phyloP scores from a whole-genome alignment of 306 rosid genomes.

The Inga laurina region DNA sequence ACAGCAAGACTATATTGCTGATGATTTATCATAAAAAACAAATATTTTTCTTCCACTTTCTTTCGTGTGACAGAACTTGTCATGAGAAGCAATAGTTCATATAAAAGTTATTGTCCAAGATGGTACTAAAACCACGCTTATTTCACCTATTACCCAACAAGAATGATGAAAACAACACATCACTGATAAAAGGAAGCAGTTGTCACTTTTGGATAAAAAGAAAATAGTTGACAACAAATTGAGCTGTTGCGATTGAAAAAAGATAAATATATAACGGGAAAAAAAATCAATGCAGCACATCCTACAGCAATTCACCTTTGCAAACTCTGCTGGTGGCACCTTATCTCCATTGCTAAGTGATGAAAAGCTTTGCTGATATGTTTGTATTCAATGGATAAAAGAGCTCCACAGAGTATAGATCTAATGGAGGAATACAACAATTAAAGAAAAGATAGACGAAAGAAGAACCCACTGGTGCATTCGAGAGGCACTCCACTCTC shows the following conservation, averaged over 20 bases:
- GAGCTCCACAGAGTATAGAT: too few relatives aligned
- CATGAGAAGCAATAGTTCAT: neutral
- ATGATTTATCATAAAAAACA: too few relatives aligned
- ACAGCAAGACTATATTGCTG: too few relatives aligned
- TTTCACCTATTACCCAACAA: slow-evolving; percentile 5
- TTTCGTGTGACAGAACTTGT: too few relatives aligned
- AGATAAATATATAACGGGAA: neutral
- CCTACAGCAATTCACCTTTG: slow-evolving; percentile 57
- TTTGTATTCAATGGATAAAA: too few relatives aligned
- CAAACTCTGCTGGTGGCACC: slow-evolving; percentile 95
- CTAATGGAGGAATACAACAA: too few relatives aligned
- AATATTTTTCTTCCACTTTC: too few relatives aligned
- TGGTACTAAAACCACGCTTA: neutral
- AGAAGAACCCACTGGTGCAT: too few relatives aligned
- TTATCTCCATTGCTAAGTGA: slow-evolving; percentile 87
- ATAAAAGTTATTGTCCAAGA: neutral
- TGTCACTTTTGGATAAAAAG: neutral
- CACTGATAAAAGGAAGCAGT: neutral
- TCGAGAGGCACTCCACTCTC: too few relatives aligned
- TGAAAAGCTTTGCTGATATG: too few relatives aligned
- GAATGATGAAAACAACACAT: slow-evolving; percentile 8
- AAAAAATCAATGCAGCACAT: neutral
- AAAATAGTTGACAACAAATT: neutral
- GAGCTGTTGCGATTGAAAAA: neutral
- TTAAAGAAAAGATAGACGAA: too few relatives aligned